Evolutionary conservation across 2,329 filamentous ascomycete species (phyloP), one percentile per base, ranked within the genome.

Genomic region (Beauveria australis): DNA sequence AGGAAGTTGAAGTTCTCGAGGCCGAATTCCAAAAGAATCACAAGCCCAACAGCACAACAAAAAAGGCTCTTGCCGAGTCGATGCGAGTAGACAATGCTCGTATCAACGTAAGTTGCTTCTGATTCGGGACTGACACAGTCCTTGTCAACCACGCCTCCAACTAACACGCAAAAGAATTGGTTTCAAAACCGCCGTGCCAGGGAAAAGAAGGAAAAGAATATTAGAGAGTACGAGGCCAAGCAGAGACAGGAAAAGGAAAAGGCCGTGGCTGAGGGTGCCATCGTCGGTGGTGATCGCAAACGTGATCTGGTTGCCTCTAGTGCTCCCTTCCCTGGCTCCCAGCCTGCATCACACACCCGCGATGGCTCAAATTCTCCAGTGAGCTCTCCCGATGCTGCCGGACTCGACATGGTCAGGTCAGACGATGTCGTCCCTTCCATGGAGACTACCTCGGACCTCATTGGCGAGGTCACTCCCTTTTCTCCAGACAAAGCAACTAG

Each of bases 131-230:
- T 22, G 28, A 0, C 19, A 9, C n/a, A 10, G n/a, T 46, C 14
- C 7, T 12, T 18, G 12, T 37, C 14, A 43, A 55, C 10, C 16
- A 19, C 33, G 33, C 37, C 8, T 22, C 41, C 19, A 19, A 62
- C 73, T 77, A 67, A 78, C 70, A 40, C 28, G n/a, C 62, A 24
- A 10, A 57, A 87, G 84, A 88, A 88, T 68, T 88, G 85, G 85
- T 88, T 88, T 67, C 85, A 88, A 66, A 88, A 88, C 68, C 77
- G 85, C 62, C 79, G 85, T 56, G 84, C 85, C 58, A 82, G 85
- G 71, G 82, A 83, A 64, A 86, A 86, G 79, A 84, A 86, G 68
- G 82, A 86, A 69, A 81, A 78, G 67, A 85, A 84, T 54, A 75
- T 76, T 48, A 70, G 72, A 40, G 73, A 75, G 62, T 76, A 76